Evolutionary conservation across 2,329 filamentous ascomycete genomes (phyloP).

Genomic region (Ophiocordyceps camponoti-floridani): DNA sequence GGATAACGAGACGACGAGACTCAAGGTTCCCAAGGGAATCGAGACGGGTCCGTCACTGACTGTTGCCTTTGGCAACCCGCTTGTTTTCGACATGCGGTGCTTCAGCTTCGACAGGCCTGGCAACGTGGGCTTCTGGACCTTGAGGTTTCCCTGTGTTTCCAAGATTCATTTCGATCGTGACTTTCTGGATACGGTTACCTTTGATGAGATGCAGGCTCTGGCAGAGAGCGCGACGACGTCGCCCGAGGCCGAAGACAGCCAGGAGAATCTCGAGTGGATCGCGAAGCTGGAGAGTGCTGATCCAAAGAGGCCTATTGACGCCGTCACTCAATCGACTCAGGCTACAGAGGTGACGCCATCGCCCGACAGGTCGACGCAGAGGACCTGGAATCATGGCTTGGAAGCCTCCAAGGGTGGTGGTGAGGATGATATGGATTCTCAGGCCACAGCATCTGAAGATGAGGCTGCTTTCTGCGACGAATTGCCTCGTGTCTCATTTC

Average conservation of each 20-base stretch:
- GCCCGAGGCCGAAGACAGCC: slow-evolving; percentile 32
- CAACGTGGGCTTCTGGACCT: slow-evolving; percentile 52
- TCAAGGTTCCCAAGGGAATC: slow-evolving; percentile 28
- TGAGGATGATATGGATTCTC: neutral
- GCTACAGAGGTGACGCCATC: slow-evolving; percentile 18
- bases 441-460: neutral
- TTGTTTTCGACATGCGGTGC: slow-evolving; percentile 66
- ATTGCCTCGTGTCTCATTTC: neutral
- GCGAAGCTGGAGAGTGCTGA: slow-evolving; percentile 39
- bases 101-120: slow-evolving; percentile 60
- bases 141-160: slow-evolving; percentile 57
- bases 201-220: slow-evolving; percentile 50
- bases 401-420: neutral
- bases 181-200: slow-evolving; percentile 49
- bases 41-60: slow-evolving; percentile 23
- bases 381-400: slow-evolving; percentile 1
- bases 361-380: slow-evolving; percentile 11
- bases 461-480: neutral
- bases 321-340: slow-evolving; percentile 25
- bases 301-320: slow-evolving; percentile 23
- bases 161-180: slow-evolving; percentile 65
- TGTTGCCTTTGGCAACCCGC: slow-evolving; percentile 46
- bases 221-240: slow-evolving; percentile 37
- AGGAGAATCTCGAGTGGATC: slow-evolving; percentile 45
- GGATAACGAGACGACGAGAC: slow-evolving; percentile 20